Conservation (phyloP, 208 protist genomes). For the Trypanosoma boissoni region DNA sequence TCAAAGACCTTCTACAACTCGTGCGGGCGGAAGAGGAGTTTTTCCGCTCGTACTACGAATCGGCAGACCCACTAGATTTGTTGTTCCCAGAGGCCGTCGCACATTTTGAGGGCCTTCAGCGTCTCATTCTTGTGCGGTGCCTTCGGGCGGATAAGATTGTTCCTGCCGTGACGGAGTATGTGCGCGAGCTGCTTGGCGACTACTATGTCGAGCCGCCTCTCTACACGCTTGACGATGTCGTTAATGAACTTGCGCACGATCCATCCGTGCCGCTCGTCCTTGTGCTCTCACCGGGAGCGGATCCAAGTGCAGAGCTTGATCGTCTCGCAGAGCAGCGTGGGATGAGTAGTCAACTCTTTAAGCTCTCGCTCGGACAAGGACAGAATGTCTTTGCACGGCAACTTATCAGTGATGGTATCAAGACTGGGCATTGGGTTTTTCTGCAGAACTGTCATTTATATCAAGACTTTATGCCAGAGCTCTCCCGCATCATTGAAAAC, state of each 20-base stretch:
- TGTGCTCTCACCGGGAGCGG: conserved; percentile 96
- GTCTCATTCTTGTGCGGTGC: conserved; percentile 91
- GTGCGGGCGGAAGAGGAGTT: conserved; percentile 67
- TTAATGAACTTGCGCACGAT: conserved; percentile 86
- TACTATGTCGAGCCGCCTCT: conserved; percentile 92
- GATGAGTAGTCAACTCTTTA: conserved; percentile 83
- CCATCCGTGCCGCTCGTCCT: conserved; percentile 95
- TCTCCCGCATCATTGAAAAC: conserved; percentile 92
- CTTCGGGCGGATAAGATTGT: conserved; percentile 96
- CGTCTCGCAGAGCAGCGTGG: conserved; percentile 92
- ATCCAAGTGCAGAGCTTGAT: conserved; percentile 94
- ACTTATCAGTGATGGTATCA: conserved; percentile 88
- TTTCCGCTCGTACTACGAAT: conserved; percentile 83
- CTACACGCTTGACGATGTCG: conserved; percentile 92
- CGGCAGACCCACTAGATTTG: conserved; percentile 69
- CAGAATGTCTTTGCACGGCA: conserved; percentile 91
- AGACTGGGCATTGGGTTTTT: conserved; percentile 92
- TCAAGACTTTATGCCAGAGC: conserved; percentile 92
- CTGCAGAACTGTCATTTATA: conserved; percentile 96
- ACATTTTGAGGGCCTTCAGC: conserved; percentile 73
- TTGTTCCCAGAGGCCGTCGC: conserved; percentile 59
- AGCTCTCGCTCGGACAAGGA: conserved; percentile 96
- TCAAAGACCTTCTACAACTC: conserved; percentile 11
- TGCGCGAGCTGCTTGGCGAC: conserved; percentile 70
- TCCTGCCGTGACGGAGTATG: conserved; percentile 91